Evolutionary conservation across 2,329 filamentous ascomycete species (phyloP).

Genomic region (Dothistroma pini): DNA sequence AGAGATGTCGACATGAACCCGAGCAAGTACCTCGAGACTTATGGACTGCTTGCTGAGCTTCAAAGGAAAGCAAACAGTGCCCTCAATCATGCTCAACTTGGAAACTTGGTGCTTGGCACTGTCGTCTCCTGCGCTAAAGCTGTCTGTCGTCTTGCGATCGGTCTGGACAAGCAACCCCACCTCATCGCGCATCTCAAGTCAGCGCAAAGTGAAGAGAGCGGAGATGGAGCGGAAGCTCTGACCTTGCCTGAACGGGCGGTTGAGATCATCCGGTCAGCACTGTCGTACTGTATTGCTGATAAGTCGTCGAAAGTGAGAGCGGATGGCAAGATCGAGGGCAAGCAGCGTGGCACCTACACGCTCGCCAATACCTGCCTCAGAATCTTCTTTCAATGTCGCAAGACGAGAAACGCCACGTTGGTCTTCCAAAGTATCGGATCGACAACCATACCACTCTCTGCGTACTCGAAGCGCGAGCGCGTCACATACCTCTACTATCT

Average conservation of each 20-base stretch:
- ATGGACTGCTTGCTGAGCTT: conserved; percentile 68
- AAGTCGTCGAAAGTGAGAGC: conserved; percentile 58
- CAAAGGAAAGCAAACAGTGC: conserved; percentile 76
- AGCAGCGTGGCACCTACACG: conserved; percentile 82
- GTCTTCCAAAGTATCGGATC: conserved; percentile 86
- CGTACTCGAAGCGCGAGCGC: conserved; percentile 80
- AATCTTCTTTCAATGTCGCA: conserved; percentile 81
- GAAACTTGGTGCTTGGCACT: conserved; percentile 76
- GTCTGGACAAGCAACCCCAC: conserved; percentile 74
- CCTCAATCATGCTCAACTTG: conserved; percentile 73
- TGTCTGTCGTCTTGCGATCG: conserved; percentile 78
- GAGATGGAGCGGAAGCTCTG: conserved; percentile 49
- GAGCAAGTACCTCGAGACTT: conserved; percentile 69
- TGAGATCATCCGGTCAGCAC: conserved; percentile 84
- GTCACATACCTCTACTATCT: conserved; percentile 95
- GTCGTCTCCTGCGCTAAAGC: conserved; percentile 78
- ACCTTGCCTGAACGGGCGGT: conserved; percentile 84
- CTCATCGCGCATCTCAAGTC: conserved; percentile 60
- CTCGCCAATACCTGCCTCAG: conserved; percentile 89
- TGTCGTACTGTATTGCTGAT: conserved; percentile 84
- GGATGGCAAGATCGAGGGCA: conserved; percentile 68
- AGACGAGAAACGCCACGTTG: conserved; percentile 77
- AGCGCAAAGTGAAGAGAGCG: conserved; percentile 49
- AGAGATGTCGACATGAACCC: conserved; percentile 76
- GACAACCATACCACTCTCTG: conserved; percentile 72